Percentiles rank a stretch among this genome's conserved stretches.
phyloP scores from a whole-genome alignment of 345 rosid genomes.

The Moricandia arvensis region DNA sequence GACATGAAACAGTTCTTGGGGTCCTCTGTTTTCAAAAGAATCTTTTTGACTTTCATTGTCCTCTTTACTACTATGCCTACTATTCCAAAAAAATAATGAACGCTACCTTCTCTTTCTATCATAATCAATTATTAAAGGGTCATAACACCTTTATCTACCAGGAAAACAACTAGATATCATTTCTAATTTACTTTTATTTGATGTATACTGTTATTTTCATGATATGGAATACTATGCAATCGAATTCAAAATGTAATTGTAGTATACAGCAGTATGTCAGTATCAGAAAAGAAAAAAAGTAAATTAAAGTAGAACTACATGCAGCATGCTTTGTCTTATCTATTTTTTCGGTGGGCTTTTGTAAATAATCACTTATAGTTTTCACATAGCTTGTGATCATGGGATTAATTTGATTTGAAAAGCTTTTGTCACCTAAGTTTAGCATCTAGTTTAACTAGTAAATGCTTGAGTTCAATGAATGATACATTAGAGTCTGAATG shows the following conservation, averaged over 20 bases:
- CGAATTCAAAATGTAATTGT: neutral
- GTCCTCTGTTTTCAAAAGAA: constrained; percentile 36
- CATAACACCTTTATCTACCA: constrained; percentile 13
- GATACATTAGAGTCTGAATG: too few species aligned
- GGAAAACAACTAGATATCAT: constrained; percentile 21
- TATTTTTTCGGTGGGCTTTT: neutral
- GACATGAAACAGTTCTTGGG: constrained; percentile 19
- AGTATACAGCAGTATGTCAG: neutral
- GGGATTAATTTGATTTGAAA: neutral
- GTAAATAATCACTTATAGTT: neutral
- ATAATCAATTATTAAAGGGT: constrained; percentile 31
- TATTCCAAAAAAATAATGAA: neutral
- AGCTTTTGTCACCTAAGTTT: neutral
- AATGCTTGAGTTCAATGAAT: neutral
- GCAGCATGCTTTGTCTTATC: constrained; percentile 16
- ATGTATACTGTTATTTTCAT: neutral
- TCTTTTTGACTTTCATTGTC: constrained; percentile 38
- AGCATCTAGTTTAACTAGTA: neutral
- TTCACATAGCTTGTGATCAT: neutral
- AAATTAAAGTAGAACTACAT: neutral
- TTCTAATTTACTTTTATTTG: neutral
- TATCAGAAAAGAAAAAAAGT: neutral
- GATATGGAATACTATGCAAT: neutral
- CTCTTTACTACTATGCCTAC: constrained; percentile 14
- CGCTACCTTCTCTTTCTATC: constrained; percentile 24